These are phyloP conservation scores for Leccinum ochraceum DNA, from an alignment of 768 basidiomycete genomes.

Conservation along the genomic window DNA sequence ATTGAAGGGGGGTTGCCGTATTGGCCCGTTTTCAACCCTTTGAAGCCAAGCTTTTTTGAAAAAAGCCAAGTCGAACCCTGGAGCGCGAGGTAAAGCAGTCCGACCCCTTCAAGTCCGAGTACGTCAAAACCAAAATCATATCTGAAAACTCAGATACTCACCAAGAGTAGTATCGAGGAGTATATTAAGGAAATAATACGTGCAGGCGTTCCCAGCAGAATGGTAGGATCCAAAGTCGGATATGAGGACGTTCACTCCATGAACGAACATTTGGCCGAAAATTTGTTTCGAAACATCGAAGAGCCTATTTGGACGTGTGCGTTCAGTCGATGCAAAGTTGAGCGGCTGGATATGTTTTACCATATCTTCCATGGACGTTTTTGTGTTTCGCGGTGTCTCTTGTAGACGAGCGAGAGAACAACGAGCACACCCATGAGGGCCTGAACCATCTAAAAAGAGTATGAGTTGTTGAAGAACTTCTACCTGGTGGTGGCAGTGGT, in stretches of 20 bases:
- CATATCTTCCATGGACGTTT: slow-evolving; percentile 94
- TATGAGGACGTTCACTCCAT: slow-evolving; percentile 75
- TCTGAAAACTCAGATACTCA: slow-evolving; percentile 36
- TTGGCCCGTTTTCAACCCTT: slow-evolving; percentile 83
- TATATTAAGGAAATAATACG: slow-evolving; percentile 91
- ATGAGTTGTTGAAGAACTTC: not conserved
- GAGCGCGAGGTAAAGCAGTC: slow-evolving; percentile 73
- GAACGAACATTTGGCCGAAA: slow-evolving; percentile 81
- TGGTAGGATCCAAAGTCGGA: slow-evolving; percentile 74
- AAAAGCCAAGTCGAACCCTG: slow-evolving; percentile 64
- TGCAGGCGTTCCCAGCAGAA: slow-evolving; percentile 81
- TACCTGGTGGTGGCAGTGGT: not conserved
- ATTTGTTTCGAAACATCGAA: slow-evolving; percentile 94
- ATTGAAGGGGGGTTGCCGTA: slow-evolving; percentile 85
- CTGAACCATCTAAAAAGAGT: slow-evolving; percentile 63
- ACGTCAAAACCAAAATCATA: slow-evolving; percentile 8
- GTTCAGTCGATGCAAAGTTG: slow-evolving; percentile 7
- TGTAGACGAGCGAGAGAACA: slow-evolving; percentile 82
- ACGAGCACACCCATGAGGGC: slow-evolving; percentile 89
- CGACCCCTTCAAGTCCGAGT: slow-evolving; percentile 55
- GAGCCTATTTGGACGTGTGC: slow-evolving; percentile 51
- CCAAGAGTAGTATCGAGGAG: slow-evolving; percentile 78
- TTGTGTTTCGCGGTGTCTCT: slow-evolving; percentile 82
- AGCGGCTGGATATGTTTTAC: slow-evolving; percentile 41
- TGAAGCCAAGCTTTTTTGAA: slow-evolving; percentile 60